phyloP scores from a whole-genome alignment of 2,329 filamentous ascomycete species.

The Phoma sp. region DNA sequence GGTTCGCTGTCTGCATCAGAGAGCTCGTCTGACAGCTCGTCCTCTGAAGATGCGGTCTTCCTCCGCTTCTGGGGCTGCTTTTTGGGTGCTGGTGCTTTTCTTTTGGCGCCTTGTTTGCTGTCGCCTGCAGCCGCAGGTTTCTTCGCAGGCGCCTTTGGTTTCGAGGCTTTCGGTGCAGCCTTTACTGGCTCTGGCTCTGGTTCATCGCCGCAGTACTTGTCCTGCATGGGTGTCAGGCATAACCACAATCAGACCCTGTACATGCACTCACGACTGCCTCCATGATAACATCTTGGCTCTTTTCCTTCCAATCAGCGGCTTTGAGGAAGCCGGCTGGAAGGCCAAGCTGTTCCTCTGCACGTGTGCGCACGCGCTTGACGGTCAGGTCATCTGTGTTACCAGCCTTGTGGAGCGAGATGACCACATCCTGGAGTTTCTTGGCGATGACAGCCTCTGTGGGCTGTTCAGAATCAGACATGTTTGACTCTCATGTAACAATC shows the following conservation, averaged over 20 bases:
- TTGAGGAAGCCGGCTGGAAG: slow-evolving; percentile 64
- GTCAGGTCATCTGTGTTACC: slow-evolving; percentile 61
- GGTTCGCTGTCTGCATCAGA: slow-evolving; percentile 39
- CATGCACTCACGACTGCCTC: slow-evolving; percentile 37
- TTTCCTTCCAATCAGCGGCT: slow-evolving; percentile 61
- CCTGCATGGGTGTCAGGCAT: slow-evolving; percentile 24
- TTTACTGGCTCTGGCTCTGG: slow-evolving; percentile 29
- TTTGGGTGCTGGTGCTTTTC: slow-evolving; percentile 34
- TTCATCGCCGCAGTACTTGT: slow-evolving; percentile 38
- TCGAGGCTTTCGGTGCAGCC: slow-evolving; percentile 4
- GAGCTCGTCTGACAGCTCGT: slow-evolving; percentile 35
- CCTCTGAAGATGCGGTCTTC: slow-evolving; percentile 39
- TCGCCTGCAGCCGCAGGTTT: slow-evolving; percentile 24
- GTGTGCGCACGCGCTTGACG: slow-evolving; percentile 61
- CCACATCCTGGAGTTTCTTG: slow-evolving; percentile 49
- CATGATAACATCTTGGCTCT: slow-evolving; percentile 48
- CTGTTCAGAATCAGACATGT: slow-evolving; percentile 43
- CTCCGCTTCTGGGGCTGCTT: slow-evolving; percentile 42
- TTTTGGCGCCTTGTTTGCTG: slow-evolving; percentile 40
- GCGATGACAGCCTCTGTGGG: slow-evolving; percentile 50
- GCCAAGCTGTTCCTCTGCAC: slow-evolving; percentile 59
- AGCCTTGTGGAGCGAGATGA: slow-evolving; percentile 48
- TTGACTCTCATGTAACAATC: slow-evolving; percentile 19
- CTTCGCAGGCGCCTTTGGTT: slow-evolving; percentile 12
- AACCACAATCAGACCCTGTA: neutral